Evolutionary conservation across 768 basidiomycete genomes (phyloP).

Genomic region (Pisolithus tinctorius): DNA sequence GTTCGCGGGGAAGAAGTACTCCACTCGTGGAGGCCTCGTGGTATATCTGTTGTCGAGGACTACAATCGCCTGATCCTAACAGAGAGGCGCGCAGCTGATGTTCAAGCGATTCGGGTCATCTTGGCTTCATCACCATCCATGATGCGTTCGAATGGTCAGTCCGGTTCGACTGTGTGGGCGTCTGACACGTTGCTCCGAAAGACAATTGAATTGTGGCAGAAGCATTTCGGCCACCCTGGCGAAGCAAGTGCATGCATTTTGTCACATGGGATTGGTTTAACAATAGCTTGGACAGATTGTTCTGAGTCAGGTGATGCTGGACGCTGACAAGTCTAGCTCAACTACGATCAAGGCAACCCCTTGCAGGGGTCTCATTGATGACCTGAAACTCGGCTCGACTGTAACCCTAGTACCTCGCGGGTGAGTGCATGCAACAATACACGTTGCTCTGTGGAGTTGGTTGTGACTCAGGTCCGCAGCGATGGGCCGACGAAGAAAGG

Average conservation of each 20-base stretch:
- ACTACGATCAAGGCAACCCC: conserved; percentile 15
- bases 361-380: conserved; percentile 38
- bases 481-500: conserved; percentile 84
- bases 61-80: conserved; percentile 65
- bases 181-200: conserved; percentile 58
- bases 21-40: conserved; percentile 79
- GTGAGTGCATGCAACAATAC: conserved; percentile 33
- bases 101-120: conserved; percentile 81
- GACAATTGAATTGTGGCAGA: conserved; percentile 77
- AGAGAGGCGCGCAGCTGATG: conserved; percentile 77
- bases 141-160: conserved; percentile 36
- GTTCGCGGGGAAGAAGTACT: conserved; percentile 88
- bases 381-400: conserved; percentile 61
- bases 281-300: conserved; percentile 54
- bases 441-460: background rate
- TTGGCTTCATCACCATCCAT: conserved; percentile 44
- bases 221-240: conserved; percentile 66
- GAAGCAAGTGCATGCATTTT: conserved; percentile 45
- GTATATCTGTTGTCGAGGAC: conserved; percentile 85
- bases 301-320: conserved; percentile 62
- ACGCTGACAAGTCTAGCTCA: conserved; percentile 34
- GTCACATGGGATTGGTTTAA: conserved; percentile 2
- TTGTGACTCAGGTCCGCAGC: conserved; percentile 31
- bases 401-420: conserved; percentile 69
- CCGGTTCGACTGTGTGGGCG: conserved; percentile 55